A percentile compares a stretch with the other conserved stretches of the same genome.
Conservation (phyloP, 2,329 filamentous ascomycete species). For the Leptographium radiaticola region DNA sequence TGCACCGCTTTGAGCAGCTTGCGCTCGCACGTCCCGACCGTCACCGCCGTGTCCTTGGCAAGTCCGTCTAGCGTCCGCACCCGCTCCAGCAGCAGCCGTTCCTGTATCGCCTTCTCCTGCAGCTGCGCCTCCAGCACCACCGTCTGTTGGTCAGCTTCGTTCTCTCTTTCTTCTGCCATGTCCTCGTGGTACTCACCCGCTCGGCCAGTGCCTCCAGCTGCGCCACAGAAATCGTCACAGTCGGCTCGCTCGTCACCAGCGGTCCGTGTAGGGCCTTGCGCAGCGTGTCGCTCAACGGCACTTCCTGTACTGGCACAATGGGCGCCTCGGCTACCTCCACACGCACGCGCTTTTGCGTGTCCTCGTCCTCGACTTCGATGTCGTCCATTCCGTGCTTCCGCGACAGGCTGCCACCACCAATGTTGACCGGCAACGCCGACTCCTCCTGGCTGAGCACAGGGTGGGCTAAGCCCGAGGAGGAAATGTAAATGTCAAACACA, state of each 20-base stretch:
- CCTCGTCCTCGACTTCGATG: conserved; percentile 2
- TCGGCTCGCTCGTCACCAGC: conserved; percentile 2
- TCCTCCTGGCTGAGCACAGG: conserved; percentile 5
- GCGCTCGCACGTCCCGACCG: conserved; percentile 29
- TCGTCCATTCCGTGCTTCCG: conserved; percentile 24
- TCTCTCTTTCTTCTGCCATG: too few species aligned
- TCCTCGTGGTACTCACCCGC: conserved; percentile 8
- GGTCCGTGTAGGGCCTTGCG: conserved; percentile 6
- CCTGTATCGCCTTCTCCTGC: conserved; percentile 15
- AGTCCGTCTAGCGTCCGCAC: conserved; percentile 31
- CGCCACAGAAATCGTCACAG: conserved; percentile 16
- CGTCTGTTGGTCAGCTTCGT: conserved; percentile 1
- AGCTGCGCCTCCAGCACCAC: conserved; percentile 22
- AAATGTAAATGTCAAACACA: conserved; percentile 33
- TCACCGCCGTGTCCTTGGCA: conserved; percentile 30
- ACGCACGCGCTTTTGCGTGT: conserved; percentile 18
- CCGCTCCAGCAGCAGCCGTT: conserved; percentile 18
- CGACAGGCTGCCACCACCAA: conserved; percentile 9
- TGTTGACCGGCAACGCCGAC: background rate
- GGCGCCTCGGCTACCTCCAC: conserved; percentile 14
- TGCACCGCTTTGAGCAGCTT: conserved; percentile 35
- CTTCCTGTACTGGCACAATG: background rate
- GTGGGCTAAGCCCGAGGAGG: conserved; percentile 14
- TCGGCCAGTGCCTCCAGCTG: conserved; percentile 19
- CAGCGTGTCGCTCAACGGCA: conserved; percentile 6